Conservation (phyloP, 2,329 filamentous ascomycete species). For the Pseudopyricularia cyperi region DNA sequence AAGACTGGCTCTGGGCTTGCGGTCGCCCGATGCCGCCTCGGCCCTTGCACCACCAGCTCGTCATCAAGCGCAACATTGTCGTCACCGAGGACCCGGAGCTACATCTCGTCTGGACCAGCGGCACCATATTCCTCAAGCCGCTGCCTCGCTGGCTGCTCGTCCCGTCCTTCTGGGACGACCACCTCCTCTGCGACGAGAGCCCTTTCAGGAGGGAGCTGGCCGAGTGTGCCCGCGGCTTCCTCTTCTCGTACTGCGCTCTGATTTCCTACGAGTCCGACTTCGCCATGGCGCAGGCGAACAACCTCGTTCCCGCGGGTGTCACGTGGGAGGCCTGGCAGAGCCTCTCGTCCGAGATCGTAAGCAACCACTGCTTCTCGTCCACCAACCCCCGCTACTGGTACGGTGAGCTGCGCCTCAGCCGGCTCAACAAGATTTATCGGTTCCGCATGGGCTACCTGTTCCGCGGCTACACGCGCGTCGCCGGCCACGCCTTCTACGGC, state of each 20-base stretch:
- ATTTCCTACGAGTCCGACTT: conserved; percentile 1
- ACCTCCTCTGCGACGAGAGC: not conserved
- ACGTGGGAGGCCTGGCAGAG: not conserved
- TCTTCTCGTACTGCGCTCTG: conserved; percentile 1
- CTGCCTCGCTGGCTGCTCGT: conserved; percentile 1
- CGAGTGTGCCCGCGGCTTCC: conserved; percentile 1
- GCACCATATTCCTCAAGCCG: conserved; percentile 1
- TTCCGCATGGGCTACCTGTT: not conserved
- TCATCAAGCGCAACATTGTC: not conserved
- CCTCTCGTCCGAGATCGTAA: not conserved
- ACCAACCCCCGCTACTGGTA: conserved; percentile 2
- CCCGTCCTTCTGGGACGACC: conserved; percentile 1
- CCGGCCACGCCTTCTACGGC: not conserved
- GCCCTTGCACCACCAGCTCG: conserved; percentile 2
- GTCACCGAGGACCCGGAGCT: not conserved
- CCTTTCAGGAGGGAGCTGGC: not conserved
- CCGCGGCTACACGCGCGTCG: not conserved
- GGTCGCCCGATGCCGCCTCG: not conserved
- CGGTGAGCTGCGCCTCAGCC: conserved; percentile 3
- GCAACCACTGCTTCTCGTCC: not conserved
- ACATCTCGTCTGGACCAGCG: conserved; percentile 1
- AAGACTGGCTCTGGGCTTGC: not conserved
- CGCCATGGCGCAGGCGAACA: not conserved
- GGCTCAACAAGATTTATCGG: not conserved
- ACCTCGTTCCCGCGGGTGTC: conserved; percentile 1